Conservation (phyloP, 306 rosid genomes). For the Vigna trinervia region DNA sequence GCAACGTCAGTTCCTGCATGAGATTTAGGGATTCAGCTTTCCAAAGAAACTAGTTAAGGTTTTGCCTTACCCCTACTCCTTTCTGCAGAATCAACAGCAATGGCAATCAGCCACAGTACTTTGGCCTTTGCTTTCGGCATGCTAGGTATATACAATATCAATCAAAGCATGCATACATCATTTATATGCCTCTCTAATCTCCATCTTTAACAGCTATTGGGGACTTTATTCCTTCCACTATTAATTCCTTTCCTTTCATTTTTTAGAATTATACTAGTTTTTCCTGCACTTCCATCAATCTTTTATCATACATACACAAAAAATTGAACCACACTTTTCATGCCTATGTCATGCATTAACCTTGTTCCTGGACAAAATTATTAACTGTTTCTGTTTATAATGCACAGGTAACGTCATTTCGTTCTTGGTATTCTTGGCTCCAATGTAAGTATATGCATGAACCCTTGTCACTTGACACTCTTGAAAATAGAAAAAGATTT, state of each 20-base stretch:
- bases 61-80: too few species aligned
- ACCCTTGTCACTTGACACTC: neutral
- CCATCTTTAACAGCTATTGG: neutral
- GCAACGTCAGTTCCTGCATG: constrained; percentile 38
- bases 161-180: too few species aligned
- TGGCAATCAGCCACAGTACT: constrained; percentile 54
- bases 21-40: constrained; percentile 38
- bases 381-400: neutral
- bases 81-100: neutral
- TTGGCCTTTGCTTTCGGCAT: constrained; percentile 78
- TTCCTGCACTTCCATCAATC: neutral
- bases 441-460: constrained; percentile 63
- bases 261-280: neutral
- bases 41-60: constrained; percentile 36
- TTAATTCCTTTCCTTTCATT: neutral
- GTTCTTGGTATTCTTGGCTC: constrained; percentile 88
- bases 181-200: too few species aligned
- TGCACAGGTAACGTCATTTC: constrained; percentile 79
- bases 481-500: neutral
- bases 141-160: constrained; percentile 52
- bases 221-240: too few species aligned
- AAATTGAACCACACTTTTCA: neutral
- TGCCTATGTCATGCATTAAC: neutral
- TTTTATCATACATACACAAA: neutral
- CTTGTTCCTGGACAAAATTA: neutral